A percentile compares a stretch with the other conserved stretches of the same genome.
These are phyloP conservation scores for Clarireedia homoeocarpa DNA, from an alignment of 2,329 filamentous ascomycete species.

Conservation along the genomic window DNA sequence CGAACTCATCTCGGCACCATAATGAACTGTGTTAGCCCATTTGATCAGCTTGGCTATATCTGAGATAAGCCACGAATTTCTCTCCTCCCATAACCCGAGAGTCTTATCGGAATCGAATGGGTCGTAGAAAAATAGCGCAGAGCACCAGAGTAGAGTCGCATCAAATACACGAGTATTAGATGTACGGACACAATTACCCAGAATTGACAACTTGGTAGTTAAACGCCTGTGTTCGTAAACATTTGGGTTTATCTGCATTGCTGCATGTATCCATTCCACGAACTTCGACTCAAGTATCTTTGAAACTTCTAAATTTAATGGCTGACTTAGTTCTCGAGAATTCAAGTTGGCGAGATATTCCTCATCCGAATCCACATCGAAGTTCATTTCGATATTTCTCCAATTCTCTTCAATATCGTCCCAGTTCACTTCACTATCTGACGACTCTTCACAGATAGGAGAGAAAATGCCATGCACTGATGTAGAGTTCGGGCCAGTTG, in stretches of 20 bases:
- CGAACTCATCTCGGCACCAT: background rate
- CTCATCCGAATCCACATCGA: background rate
- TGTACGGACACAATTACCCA: background rate
- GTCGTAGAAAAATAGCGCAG: background rate
- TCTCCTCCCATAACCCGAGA: background rate
- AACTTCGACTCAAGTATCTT: background rate
- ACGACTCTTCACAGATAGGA: background rate
- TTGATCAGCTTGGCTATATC: background rate
- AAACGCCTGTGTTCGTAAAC: background rate
- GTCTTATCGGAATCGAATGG: background rate
- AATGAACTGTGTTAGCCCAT: background rate
- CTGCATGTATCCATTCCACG: background rate
- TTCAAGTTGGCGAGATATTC: background rate
- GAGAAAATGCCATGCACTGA: background rate
- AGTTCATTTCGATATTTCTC: background rate
- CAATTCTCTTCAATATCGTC: too few relatives aligned
- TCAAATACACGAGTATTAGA: background rate
- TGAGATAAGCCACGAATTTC: background rate
- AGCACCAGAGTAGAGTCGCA: background rate
- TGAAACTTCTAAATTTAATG: background rate
- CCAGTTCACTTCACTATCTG: background rate
- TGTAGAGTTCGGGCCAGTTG: too few relatives aligned
- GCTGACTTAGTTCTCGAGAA: background rate
- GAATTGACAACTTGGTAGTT: background rate
- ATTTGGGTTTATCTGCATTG: background rate